Evolutionary conservation across 2,329 filamentous ascomycete species (phyloP).

Genomic region (Cladosporium sp.): DNA sequence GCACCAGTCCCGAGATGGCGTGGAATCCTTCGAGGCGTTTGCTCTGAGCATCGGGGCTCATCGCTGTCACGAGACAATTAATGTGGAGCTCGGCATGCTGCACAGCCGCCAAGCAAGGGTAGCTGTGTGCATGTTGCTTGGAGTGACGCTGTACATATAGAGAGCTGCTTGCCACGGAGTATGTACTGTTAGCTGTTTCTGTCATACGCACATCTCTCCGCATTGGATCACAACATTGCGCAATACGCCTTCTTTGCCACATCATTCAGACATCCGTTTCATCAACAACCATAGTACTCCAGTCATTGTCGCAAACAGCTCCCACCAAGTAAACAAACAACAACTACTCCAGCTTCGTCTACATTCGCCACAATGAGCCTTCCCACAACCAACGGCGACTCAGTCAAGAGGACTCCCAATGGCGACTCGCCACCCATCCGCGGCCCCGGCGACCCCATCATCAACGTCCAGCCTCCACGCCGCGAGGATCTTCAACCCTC

Average conservation of each 20-base stretch:
- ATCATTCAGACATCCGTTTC: neutral
- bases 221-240: neutral
- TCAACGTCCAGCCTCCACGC: conserved; percentile 71
- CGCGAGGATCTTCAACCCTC: conserved; percentile 79
- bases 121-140: neutral
- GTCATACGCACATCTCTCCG: neutral
- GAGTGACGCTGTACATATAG: conserved; percentile 5
- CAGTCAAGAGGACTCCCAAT: neutral
- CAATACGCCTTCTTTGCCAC: neutral
- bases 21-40: neutral
- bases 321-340: neutral
- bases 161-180: neutral
- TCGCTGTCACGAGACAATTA: conserved; percentile 4
- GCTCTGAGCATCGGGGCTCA: conserved; percentile 1
- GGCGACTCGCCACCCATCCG: neutral
- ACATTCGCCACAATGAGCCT: conserved; percentile 9
- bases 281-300: neutral
- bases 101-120: conserved; percentile 6
- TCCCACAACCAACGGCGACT: conserved; percentile 9
- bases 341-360: neutral
- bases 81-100: neutral
- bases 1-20: neutral
- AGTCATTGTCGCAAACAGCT: neutral
- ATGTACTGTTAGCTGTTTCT: neutral
- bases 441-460: conserved; percentile 27